Evolutionary conservation across 371 early-diverging fungal genomes (phyloP), one percentile per base, ranked within the genome.

Genomic region (Conidiobolus coronatus): DNA sequence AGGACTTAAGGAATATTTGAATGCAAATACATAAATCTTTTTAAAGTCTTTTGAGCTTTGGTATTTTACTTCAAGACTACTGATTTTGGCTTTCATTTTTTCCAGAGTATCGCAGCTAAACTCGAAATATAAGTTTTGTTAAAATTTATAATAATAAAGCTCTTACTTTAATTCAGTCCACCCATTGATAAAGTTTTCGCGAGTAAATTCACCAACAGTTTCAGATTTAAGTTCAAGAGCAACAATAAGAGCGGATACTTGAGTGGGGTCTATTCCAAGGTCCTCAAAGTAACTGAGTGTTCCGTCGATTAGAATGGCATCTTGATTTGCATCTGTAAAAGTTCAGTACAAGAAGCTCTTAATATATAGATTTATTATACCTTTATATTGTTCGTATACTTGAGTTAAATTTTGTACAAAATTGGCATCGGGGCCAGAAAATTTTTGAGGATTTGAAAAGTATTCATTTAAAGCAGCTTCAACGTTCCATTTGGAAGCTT

Each of bases 1-100:
- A 18, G 73, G 71, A 48, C 66, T 62, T 52, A 68, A 51, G 9
- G 78, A 81, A 55, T 80, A 75, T 15, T 63, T 54, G 56, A 85
- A 88, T 5, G 82, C 68, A 60, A 73, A 88, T 36, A 65, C 61
- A 51, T 88, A 86, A n/a, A 88, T 63, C 18, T 71, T 67, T 58
- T 67, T 74, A 50, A 81, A 81, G n/a, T 29, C 59, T 19, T 38
- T 50, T 5, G 65, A 62, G 49, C 75, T 67, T 15, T 71, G 63
- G 41, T 69, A 56, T 20, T 76, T 61, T 14, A 46, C 36, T 41
- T 77, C 55, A 54, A 79, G 59, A 17, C 45, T 45, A 6, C 65
- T 61, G 14, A 82, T 46, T 6, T 64, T 55, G 2, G 48, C 53
- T 52, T 71, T 68, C 66, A 85, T 68, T 51, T 71, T 68, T 17